phyloP scores from a whole-genome alignment of 345 rosid species.

The Populus alba region DNA sequence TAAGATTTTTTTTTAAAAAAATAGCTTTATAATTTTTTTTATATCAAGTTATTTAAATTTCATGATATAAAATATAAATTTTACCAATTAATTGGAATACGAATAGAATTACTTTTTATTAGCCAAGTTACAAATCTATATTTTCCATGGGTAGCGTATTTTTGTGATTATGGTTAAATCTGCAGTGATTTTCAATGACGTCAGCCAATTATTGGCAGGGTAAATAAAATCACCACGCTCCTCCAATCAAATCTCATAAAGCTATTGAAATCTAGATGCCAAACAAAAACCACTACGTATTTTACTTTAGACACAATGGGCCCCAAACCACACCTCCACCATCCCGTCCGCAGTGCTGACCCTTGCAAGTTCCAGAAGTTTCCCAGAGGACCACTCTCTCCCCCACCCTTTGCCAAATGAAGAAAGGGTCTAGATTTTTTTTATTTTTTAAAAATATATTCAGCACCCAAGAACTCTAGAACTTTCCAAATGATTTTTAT shows the following conservation, averaged over 20 bases:
- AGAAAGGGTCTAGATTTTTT: neutral
- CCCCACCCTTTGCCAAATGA: neutral
- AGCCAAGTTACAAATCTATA: too few species aligned
- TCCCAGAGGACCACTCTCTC: constrained; percentile 8
- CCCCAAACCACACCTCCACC: constrained; percentile 9
- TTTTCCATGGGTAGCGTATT: too few species aligned
- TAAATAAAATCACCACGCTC: neutral
- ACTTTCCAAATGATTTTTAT: constrained; percentile 28
- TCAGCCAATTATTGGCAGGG: constrained; percentile 5
- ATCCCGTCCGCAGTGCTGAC: neutral
- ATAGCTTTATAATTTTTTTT: too few species aligned
- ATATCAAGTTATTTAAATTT: too few species aligned
- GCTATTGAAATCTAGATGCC: neutral
- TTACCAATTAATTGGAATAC: accelerated
- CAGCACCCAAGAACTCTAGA: constrained; percentile 26
- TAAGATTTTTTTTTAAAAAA: accelerated
- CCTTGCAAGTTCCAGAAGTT: constrained; percentile 44
- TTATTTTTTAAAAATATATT: neutral
- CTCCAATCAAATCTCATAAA: constrained; percentile 13
- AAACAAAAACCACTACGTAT: neutral
- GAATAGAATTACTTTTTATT: too few species aligned
- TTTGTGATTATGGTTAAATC: neutral
- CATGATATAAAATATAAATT: too few species aligned
- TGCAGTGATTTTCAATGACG: neutral
- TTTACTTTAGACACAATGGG: neutral